Conservation (phyloP, 2,329 filamentous ascomycete genomes). For the Alternaria solani region DNA sequence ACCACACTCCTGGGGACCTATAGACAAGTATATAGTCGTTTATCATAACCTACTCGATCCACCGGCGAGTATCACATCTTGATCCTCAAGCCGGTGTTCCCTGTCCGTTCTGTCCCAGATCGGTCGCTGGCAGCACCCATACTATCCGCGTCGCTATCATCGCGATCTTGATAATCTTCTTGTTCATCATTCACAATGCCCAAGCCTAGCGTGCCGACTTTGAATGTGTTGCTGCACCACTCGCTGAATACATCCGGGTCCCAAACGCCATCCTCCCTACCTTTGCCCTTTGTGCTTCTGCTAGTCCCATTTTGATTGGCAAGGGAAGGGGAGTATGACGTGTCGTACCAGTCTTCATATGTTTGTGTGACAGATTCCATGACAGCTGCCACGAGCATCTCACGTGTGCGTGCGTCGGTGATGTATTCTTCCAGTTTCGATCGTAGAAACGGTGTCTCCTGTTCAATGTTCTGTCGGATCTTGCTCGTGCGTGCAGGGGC, state of each 20-base stretch:
- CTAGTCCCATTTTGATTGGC: constrained; percentile 28
- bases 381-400: constrained; percentile 72
- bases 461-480: constrained; percentile 64
- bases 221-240: constrained; percentile 68
- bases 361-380: constrained; percentile 68
- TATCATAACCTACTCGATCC: neutral
- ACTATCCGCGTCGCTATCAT: constrained; percentile 39
- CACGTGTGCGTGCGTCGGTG: constrained; percentile 69
- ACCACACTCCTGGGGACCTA: neutral
- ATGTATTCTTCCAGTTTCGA: constrained; percentile 68
- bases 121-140: constrained; percentile 33
- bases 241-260: constrained; percentile 70
- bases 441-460: constrained; percentile 65
- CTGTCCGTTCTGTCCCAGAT: constrained; percentile 40
- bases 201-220: constrained; percentile 57
- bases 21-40: neutral
- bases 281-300: constrained; percentile 54
- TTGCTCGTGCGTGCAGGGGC: constrained; percentile 49
- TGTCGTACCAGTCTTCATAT: constrained; percentile 71
- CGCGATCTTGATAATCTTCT: constrained; percentile 9
- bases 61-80: constrained; percentile 31
- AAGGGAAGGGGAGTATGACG: constrained; percentile 49
- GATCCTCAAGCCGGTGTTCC: constrained; percentile 40
- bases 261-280: constrained; percentile 69
- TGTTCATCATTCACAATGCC: constrained; percentile 31